phyloP scores from a whole-genome alignment of 768 basidiomycete genomes.

The Calocybe cyanea region DNA sequence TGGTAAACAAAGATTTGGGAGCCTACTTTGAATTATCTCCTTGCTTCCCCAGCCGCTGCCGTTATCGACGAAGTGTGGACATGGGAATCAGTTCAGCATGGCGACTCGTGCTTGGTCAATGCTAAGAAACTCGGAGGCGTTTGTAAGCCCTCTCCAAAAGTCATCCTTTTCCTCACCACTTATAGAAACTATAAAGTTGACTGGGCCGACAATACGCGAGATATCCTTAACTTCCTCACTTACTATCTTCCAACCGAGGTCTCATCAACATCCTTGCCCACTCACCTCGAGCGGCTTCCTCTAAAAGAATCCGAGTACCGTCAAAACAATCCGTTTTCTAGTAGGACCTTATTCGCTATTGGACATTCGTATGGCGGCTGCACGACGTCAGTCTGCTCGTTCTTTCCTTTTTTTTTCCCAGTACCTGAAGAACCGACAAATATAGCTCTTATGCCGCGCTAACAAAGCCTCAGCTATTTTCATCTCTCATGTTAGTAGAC shows the following conservation, averaged over 20 bases:
- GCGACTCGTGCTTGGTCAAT: slow-evolving; percentile 79
- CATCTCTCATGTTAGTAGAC: slow-evolving; percentile 71
- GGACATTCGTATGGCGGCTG: slow-evolving; percentile 89
- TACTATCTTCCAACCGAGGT: slow-evolving; percentile 55
- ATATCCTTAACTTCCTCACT: slow-evolving; percentile 72
- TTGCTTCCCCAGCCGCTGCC: slow-evolving; percentile 36
- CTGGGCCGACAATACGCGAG: slow-evolving; percentile 75
- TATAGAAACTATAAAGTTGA: slow-evolving; percentile 44
- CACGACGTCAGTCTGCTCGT: slow-evolving; percentile 40
- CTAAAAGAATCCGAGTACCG: slow-evolving; percentile 38
- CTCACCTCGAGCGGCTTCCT: slow-evolving; percentile 49
- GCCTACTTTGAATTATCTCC: slow-evolving; percentile 50
- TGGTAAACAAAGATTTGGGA: slow-evolving; percentile 90
- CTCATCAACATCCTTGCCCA: slow-evolving; percentile 38
- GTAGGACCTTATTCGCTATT: slow-evolving; percentile 58
- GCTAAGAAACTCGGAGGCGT: slow-evolving; percentile 47
- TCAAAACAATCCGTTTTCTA: slow-evolving; percentile 40
- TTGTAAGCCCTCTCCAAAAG: slow-evolving; percentile 38
- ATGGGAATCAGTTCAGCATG: slow-evolving; percentile 83
- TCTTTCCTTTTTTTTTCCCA: neutral
- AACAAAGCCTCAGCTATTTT: slow-evolving; percentile 62
- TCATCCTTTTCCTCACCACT: neutral
- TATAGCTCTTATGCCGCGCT: slow-evolving; percentile 62
- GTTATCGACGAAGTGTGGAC: slow-evolving; percentile 70
- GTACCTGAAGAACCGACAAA: neutral